Evolutionary conservation across 169 alveolate genomes (phyloP), one percentile per base, ranked within the genome.

Genomic region (Plasmodium knowlesi): DNA sequence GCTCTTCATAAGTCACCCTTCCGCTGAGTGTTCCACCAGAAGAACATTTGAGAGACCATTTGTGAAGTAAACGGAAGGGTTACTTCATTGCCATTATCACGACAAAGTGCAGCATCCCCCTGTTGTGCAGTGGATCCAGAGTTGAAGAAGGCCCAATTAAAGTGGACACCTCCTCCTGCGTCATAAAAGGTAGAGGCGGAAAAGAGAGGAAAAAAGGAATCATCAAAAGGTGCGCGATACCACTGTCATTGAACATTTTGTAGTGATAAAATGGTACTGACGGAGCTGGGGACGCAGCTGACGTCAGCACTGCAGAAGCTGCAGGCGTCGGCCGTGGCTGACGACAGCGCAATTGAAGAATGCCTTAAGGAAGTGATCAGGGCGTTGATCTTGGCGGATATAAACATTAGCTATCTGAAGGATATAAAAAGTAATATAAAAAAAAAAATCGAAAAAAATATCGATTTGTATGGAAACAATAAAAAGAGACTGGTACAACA

Each of bases 231-330:
- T 67, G 30, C 19, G 30, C 9, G 12, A 80, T 80, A 80, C 2
- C 5, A 32, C 39, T 28, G n/a, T n/a, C 61, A 34, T 4, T 19
- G 4, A 10, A 14, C 8, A 83, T 34, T 67, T 74, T 9, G 28
- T 3, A 41, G 32, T 0, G 46, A 32, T 10, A 82, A 93, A 94
- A 99, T 99, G 99, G 99, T 99, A 46, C 96, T 99, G 84, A 99
- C 99, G 30, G 99, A 99, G 96, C 95, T 99, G 30, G 99, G 99
- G 53, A 95, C 96, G 70, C 98, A 98, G 97, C 98, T 99, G 25
- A 95, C 98, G 16, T 97, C 96, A 32, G 99, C 99, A 30, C 96
- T 99, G 39, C 96, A 97, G 82, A 98, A 98, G 93, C 98, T 99
- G 39, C 99, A 98, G 85, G 92, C 98, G 10, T 97, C 99, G 34